Evolutionary conservation across 495 filamentous ascomycete species (phyloP), one percentile per base, ranked within the genome.

Genomic region (Rusavskia elegans): DNA sequence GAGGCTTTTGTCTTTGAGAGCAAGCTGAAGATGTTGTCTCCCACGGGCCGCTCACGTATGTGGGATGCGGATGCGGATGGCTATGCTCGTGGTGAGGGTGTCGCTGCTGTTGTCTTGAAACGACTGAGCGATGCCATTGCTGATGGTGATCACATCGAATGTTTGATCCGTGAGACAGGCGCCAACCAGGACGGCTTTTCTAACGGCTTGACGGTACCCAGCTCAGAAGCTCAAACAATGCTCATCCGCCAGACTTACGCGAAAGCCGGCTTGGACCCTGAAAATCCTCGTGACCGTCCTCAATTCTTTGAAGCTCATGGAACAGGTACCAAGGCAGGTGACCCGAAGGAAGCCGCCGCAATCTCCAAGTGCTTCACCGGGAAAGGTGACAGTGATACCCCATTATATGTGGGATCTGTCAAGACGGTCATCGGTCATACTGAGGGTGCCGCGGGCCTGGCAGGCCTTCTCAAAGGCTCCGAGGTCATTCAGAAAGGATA

Each of bases 371-470:
- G 56, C 60, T 51, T 55, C 55, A 29, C n/a, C 41, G 7, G 37
- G 25, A 0, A 36, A 45, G 2, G 21, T 13, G 45, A 29, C 53
- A 54, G 5, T 27, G 19, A n/a, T 49, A 54, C 13, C 60, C 7
- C 44, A 66, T 9, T 57, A 56, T 61, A 42, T 17, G 74, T 77
- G 10, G 75, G 75, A 0, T 77, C 72, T 0, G 64, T 80, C 48
- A 81, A 82, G 59, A 79, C 76, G 0, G 61, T 79, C 1, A 66
- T 80, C 49, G 78, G 79, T 16, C 77, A 80, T 55, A 74, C 70
- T 0, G 77, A 80, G 52, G 61, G 59, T 23, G 40, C 54, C 2
- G 66, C 64, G 1, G 63, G 60, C 14, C 50, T 70, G 1, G 64
- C 64, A 11, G 56, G 57, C 14, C 23, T 68, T 3, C 42, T 66